phyloP scores from a whole-genome alignment of 257 asterid species.

The Rauvolfia tetraphylla region DNA sequence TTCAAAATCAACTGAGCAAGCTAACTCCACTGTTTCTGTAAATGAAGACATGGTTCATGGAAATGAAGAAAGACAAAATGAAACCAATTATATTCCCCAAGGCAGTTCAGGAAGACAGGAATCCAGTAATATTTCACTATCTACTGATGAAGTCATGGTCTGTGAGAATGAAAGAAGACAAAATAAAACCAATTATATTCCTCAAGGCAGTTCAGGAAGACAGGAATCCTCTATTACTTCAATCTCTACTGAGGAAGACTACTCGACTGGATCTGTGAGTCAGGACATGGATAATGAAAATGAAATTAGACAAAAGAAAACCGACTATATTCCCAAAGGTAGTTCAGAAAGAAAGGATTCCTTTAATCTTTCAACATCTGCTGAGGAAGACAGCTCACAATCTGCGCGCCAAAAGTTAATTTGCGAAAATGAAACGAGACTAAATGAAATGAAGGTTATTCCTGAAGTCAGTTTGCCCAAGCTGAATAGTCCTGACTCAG shows the following conservation, averaged over 20 bases:
- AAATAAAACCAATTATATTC: conserved; percentile 4
- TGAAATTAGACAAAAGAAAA: background rate
- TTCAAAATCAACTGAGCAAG: background rate
- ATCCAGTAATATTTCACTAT: conserved; percentile 19
- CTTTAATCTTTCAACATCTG: conserved; percentile 19
- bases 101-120: conserved; percentile 23
- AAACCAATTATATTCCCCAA: conserved; percentile 11
- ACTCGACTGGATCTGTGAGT: too few relatives aligned
- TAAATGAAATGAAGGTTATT: conserved; percentile 8
- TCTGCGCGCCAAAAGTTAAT: background rate
- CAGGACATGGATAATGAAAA: conserved; percentile 17
- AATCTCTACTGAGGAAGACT: conserved; percentile 20
- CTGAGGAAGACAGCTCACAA: too few relatives aligned
- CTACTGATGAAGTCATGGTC: conserved; percentile 18
- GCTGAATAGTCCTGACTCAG: conserved; percentile 15
- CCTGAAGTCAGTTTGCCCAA: conserved; percentile 7
- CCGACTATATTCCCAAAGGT: conserved; percentile 7
- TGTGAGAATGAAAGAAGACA: conserved; percentile 14
- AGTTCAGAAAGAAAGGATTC: conserved; percentile 25
- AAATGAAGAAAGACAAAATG: conserved; percentile 6
- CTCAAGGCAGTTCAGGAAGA: conserved; percentile 4
- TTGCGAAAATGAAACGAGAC: conserved; percentile 14
- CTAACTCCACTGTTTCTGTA: background rate
- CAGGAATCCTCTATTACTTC: conserved; percentile 30
- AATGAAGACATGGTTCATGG: conserved; percentile 9